Conservation (phyloP, 352 stramenopile species). For the Labyrinthula sp. region DNA sequence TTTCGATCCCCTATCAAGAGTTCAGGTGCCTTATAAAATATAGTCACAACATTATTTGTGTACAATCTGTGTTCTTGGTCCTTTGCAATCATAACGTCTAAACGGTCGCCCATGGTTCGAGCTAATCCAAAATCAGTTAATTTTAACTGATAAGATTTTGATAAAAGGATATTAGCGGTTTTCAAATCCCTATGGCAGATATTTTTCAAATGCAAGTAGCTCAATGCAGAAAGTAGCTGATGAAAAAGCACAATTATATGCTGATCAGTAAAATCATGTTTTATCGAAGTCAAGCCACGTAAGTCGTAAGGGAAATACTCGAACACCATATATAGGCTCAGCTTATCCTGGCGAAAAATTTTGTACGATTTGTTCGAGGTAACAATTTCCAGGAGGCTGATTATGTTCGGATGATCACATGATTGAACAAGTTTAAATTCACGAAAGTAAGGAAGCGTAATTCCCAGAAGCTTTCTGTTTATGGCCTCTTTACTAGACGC, state of each 20-base stretch:
- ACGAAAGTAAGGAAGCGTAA: conserved; percentile 9
- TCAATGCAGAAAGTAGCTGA: conserved; percentile 10
- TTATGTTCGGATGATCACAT: conserved; percentile 12
- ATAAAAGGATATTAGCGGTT: conserved; percentile 76
- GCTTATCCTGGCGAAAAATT: conserved; percentile 4
- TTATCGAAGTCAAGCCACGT: conserved; percentile 2
- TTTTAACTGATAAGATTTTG: conserved; percentile 40
- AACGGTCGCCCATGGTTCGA: conserved; percentile 6
- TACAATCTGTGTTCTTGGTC: no score
- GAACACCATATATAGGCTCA: conserved; percentile 22
- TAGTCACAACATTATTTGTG: no score
- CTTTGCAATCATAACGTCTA: no score
- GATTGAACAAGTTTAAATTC: conserved; percentile 12
- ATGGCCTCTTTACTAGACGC: no score
- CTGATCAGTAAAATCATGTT: conserved; percentile 4
- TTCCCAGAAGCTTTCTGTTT: no score
- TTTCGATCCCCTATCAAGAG: no score
- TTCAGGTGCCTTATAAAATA: no score
- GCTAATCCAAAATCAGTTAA: conserved; percentile 31
- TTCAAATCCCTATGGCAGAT: conserved; percentile 91
- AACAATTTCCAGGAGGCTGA: conserved; percentile 23
- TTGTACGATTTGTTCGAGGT: conserved; percentile 1
- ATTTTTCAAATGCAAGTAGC: conserved; percentile 76
- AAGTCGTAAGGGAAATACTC: conserved; percentile 25
- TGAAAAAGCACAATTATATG: conserved; percentile 13